Evolutionary conservation across 495 filamentous ascomycete genomes (phyloP), one percentile per base, ranked within the genome.

Genomic region (Pseudotulostoma volvatum): DNA sequence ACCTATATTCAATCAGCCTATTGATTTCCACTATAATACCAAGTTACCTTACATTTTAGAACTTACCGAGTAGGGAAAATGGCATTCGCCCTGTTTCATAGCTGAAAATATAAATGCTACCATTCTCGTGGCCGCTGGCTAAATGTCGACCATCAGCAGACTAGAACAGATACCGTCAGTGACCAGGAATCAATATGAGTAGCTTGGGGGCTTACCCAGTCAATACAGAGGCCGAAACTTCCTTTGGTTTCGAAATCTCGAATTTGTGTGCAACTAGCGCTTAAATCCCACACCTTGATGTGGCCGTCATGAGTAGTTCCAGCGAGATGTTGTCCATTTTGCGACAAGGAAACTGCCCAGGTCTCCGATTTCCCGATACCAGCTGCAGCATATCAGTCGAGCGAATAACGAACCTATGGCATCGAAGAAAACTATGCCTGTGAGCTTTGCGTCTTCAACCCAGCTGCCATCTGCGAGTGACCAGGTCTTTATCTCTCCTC

Each of bases 81-180:
- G 79, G 66, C 55, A 96, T 72, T 37, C 82, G 76, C 11, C 81
- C 83, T 0, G 82, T 84, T 49, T 84, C 77, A 49, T 93, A 94
- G 56, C 78, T 84, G 64, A 95, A 96, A 28, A 97, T 77, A 51
- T 94, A 94, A 37, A 97, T 72, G n/a, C 74, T 77, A 17, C 90
- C 90, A 53, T 82, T 93, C 55, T 93, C 76, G 57, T 97, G 92
- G 0, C 90, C 90, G 40, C 78, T 87, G 7, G 88, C 90, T 34
- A 87, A 85, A 48, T 88, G 76, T 41, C 70, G 73, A 37, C 86
- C 88, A 57, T 97, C 80, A 19, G 67, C 42, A 36, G 75, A 79
- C 76, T 79, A 40, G 20, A 35, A 7, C 20, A 14, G 11, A 5
- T 28, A 19, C 2, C 7, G n/a, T 15, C n/a, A 31, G 18, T 30